phyloP scores from a whole-genome alignment of 345 rosid genomes.

The Laguncularia racemosa region DNA sequence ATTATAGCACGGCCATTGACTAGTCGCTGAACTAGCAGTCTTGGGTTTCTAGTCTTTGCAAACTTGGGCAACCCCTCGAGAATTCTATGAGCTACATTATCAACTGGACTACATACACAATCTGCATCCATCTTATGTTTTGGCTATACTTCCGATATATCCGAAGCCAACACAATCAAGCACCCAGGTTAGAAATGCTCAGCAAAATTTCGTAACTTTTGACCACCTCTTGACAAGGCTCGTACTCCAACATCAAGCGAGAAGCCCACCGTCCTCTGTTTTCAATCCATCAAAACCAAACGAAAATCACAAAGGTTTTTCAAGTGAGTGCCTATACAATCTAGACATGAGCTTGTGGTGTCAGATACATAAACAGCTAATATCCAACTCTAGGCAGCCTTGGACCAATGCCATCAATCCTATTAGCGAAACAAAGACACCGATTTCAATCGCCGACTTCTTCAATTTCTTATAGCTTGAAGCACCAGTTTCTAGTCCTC shows the following conservation, averaged over 20 bases:
- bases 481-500: constrained; percentile 81
- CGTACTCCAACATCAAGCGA: constrained; percentile 92
- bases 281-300: constrained; percentile 70
- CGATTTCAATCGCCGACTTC: constrained; percentile 88
- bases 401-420: constrained; percentile 82
- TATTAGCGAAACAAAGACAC: constrained; percentile 76
- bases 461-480: constrained; percentile 55
- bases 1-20: constrained; percentile 63
- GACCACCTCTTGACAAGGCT: constrained; percentile 70
- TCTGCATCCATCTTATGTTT: constrained; percentile 88
- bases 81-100: constrained; percentile 71
- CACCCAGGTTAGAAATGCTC: constrained; percentile 74
- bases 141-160: constrained; percentile 71
- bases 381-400: constrained; percentile 72
- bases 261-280: constrained; percentile 61
- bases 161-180: constrained; percentile 74
- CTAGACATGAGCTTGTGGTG: constrained; percentile 65
- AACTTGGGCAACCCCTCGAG: constrained; percentile 75
- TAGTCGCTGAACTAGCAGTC: constrained; percentile 78
- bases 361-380: constrained; percentile 86
- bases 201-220: constrained; percentile 68
- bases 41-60: constrained; percentile 88
- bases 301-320: constrained; percentile 83
- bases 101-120: constrained; percentile 70
- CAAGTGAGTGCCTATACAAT: constrained; percentile 46